Conservation (phyloP, 257 asterid species). For the Parsonsia alboflavescens region DNA sequence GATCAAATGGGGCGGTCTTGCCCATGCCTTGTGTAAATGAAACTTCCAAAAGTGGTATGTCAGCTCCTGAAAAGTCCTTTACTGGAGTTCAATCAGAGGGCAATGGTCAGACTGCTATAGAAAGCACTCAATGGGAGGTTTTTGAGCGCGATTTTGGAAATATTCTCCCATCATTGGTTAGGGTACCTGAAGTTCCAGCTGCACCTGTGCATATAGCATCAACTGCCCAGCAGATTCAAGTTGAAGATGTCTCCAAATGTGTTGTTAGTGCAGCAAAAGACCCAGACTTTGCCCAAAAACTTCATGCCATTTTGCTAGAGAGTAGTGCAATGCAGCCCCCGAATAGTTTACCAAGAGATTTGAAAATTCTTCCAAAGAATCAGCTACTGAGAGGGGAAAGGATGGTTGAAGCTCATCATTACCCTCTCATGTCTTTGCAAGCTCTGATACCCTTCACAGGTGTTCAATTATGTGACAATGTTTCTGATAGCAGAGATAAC, state of each 20-base stretch:
- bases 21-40: slow-evolving; percentile 29
- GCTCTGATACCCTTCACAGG: slow-evolving; percentile 40
- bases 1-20: slow-evolving; percentile 27
- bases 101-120: slow-evolving; percentile 22
- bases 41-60: slow-evolving; percentile 20
- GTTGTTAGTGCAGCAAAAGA: slow-evolving; percentile 27
- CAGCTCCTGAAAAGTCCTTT: slow-evolving; percentile 34
- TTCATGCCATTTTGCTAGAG: slow-evolving; percentile 29
- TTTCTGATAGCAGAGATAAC: slow-evolving; percentile 19
- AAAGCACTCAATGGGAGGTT: slow-evolving; percentile 28
- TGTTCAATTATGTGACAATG: slow-evolving; percentile 29
- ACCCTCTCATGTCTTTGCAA: slow-evolving; percentile 26
- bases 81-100: slow-evolving; percentile 30
- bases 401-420: slow-evolving; percentile 28
- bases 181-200: slow-evolving; percentile 26
- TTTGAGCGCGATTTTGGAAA: slow-evolving; percentile 36
- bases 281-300: slow-evolving; percentile 33
- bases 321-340: slow-evolving; percentile 25
- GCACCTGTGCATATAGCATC: slow-evolving; percentile 25
- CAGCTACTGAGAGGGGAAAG: slow-evolving; percentile 25
- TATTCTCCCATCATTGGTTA: slow-evolving; percentile 28
- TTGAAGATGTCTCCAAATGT: slow-evolving; percentile 39
- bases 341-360: slow-evolving; percentile 34
- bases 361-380: slow-evolving; percentile 25
- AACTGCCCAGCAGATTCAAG: slow-evolving; percentile 31